Conservation (phyloP, 1,284 basidiomycete genomes). For the Cystobasidium slooffiae region DNA sequence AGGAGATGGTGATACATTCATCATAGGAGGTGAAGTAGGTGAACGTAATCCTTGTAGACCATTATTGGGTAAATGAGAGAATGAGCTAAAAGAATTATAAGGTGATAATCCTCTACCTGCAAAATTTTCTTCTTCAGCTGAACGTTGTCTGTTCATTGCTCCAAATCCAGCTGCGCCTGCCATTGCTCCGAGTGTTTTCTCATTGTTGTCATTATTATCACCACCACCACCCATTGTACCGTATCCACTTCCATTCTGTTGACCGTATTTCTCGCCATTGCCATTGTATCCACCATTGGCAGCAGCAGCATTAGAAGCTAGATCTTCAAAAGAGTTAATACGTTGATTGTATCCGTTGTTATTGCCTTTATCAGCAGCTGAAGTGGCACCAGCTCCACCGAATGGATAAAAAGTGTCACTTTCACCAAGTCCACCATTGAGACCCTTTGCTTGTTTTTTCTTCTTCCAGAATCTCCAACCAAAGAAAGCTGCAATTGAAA, state of each 20-base stretch:
- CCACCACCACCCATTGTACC: slow-evolving; percentile 18
- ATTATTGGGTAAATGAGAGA: slow-evolving; percentile 11
- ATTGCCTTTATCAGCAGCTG: neutral
- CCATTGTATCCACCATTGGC: neutral
- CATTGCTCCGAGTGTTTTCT: slow-evolving; percentile 1
- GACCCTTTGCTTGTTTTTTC: slow-evolving; percentile 11
- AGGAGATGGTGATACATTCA: neutral
- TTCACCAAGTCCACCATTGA: neutral
- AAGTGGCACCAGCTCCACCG: slow-evolving; percentile 9
- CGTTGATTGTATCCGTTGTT: slow-evolving; percentile 36
- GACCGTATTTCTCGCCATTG: slow-evolving; percentile 23
- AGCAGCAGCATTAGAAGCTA: slow-evolving; percentile 8
- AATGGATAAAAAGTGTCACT: slow-evolving; percentile 25
- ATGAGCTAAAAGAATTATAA: slow-evolving; percentile 2
- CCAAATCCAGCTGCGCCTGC: slow-evolving; percentile 12
- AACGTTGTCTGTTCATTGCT: slow-evolving; percentile 15
- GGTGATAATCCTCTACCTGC: slow-evolving; percentile 29
- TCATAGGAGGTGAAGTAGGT: neutral
- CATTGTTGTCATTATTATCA: slow-evolving; percentile 13
- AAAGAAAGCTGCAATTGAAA: slow-evolving; percentile 29
- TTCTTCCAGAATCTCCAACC: slow-evolving; percentile 20
- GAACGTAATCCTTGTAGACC: slow-evolving; percentile 2
- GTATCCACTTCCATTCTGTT: slow-evolving; percentile 12
- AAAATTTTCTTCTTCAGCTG: slow-evolving; percentile 31
- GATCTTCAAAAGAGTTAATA: slow-evolving; percentile 33